Conservation (phyloP, 2,329 filamentous ascomycete genomes). For the Furcasterigmium furcatum region DNA sequence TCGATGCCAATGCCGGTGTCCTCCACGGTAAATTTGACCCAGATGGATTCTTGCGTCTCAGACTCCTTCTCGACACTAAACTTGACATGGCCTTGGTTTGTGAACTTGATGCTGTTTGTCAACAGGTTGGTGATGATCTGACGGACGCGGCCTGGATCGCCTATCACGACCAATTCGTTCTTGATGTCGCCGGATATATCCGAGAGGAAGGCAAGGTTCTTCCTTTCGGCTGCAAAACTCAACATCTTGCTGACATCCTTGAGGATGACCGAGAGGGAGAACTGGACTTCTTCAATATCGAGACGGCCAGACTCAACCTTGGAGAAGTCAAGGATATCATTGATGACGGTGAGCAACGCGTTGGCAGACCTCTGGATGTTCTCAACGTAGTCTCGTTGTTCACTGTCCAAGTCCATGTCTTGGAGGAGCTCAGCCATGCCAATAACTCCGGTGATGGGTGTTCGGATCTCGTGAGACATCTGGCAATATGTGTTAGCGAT, state of each 20-base stretch:
- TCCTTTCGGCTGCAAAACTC: slow-evolving; percentile 76
- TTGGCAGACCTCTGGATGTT: slow-evolving; percentile 79
- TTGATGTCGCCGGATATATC: slow-evolving; percentile 62
- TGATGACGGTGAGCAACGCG: slow-evolving; percentile 81
- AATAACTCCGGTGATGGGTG: slow-evolving; percentile 76
- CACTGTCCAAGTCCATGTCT: slow-evolving; percentile 64
- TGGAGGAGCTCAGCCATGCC: slow-evolving; percentile 75
- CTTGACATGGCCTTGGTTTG: slow-evolving; percentile 63
- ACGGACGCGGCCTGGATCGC: slow-evolving; percentile 78
- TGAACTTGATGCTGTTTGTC: slow-evolving; percentile 76
- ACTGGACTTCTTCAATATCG: slow-evolving; percentile 78
- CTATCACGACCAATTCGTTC: slow-evolving; percentile 73
- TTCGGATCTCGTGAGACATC: slow-evolving; percentile 79
- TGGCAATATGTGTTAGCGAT: slow-evolving; percentile 19
- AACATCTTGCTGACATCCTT: slow-evolving; percentile 85
- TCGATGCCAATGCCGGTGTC: slow-evolving; percentile 83
- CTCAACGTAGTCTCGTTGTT: slow-evolving; percentile 71
- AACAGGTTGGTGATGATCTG: slow-evolving; percentile 81
- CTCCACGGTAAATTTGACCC: slow-evolving; percentile 69
- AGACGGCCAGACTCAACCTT: slow-evolving; percentile 77
- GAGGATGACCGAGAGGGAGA: slow-evolving; percentile 69
- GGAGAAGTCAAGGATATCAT: slow-evolving; percentile 87
- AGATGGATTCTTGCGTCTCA: slow-evolving; percentile 62
- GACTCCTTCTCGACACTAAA: slow-evolving; percentile 62
- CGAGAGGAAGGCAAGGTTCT: slow-evolving; percentile 69